Evolutionary conservation across 2,329 filamentous ascomycete genomes (phyloP), one percentile per base, ranked within the genome.

Genomic region (Bimuria novae-zelandiae): DNA sequence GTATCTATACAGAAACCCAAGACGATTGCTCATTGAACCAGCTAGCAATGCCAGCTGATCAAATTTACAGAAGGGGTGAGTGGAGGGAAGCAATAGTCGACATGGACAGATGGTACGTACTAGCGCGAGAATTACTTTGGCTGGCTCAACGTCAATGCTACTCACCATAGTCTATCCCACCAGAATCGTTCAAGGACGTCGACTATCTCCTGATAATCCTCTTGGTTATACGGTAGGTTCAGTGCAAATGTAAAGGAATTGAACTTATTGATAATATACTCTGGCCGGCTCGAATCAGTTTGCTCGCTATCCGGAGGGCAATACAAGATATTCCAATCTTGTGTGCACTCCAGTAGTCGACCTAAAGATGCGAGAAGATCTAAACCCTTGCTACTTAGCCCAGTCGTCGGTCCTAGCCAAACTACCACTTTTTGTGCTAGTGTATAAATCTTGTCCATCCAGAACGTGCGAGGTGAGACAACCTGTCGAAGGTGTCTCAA

Each of bases 371-470:
- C 21, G 22, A 50, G 30, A 12, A 44, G 11, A 10, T 44, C 16
- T 4, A 50, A 19, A 1, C 19, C 48, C 21, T 16, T 44, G 8
- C n/a, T n/a, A 17, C 47, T 41, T 7, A 16, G 16, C 14, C 21
- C 19, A 36, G 16, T 21, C 39, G 47, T 14, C 27, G 29, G 19
- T 10, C 47, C 47, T n/a, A 49, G 29, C 47, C 47, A 49, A 17
- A 43, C 47, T 7, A 49, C 47, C 2, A 49, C 48, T 43, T 33
- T 51, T 16, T 14, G 35, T 14, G 56, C 51, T 2, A 37, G 22
- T 12, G 32, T 22, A 32, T 57, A 57, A 11, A 60, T 55, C 1
- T 42, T 27, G 5, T 35, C 30, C 57, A 60, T 57, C 59, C 59
- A 61, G 8, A 60, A 17, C 0, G 32, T 8, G 33, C 48, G 48